phyloP scores from a whole-genome alignment of 345 rosid genomes.

The Chamaenerion angustifolium region DNA sequence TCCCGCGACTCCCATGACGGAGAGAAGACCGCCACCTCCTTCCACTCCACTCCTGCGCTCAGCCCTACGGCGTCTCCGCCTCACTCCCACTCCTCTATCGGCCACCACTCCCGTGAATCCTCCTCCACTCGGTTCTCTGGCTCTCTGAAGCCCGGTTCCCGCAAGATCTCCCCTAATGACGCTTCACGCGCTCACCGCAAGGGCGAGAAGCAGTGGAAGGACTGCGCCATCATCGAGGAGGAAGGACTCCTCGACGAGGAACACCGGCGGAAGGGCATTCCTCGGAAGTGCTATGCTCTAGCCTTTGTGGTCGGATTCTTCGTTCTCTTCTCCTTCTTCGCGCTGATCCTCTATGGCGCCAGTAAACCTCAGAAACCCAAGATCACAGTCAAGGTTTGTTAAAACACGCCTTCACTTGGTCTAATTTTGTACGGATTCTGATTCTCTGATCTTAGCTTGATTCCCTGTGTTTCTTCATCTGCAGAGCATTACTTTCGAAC shows the following conservation, averaged over 20 bases:
- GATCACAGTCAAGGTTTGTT: conserved; percentile 60
- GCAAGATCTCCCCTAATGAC: conserved; percentile 78
- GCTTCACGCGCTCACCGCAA: conserved; percentile 15
- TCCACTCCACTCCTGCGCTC: conserved; percentile 84
- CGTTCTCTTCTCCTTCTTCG: conserved; percentile 63
- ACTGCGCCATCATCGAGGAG: conserved; percentile 65
- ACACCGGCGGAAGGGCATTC: conserved; percentile 43
- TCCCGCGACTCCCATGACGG: conserved; percentile 97
- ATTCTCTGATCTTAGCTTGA: too few relatives aligned
- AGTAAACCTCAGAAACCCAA: conserved; percentile 81
- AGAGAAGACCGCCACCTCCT: conserved; percentile 84
- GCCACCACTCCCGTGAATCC: conserved; percentile 80
- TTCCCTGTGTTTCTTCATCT: background rate
- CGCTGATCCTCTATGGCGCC: conserved; percentile 82
- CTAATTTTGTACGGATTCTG: background rate
- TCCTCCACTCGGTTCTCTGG: conserved; percentile 90
- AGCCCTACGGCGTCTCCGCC: conserved; percentile 91
- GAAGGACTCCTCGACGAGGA: conserved; percentile 92
- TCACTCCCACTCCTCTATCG: conserved; percentile 85
- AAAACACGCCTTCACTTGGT: background rate
- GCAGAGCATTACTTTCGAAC: conserved; percentile 71
- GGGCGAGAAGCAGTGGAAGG: conserved; percentile 34
- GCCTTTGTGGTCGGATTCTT: conserved; percentile 72
- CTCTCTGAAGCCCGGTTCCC: conserved; percentile 74
- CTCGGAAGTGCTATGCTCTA: conserved; percentile 71